Conservation (phyloP, 495 filamentous ascomycete genomes). For the Pyrenula aspistea region DNA sequence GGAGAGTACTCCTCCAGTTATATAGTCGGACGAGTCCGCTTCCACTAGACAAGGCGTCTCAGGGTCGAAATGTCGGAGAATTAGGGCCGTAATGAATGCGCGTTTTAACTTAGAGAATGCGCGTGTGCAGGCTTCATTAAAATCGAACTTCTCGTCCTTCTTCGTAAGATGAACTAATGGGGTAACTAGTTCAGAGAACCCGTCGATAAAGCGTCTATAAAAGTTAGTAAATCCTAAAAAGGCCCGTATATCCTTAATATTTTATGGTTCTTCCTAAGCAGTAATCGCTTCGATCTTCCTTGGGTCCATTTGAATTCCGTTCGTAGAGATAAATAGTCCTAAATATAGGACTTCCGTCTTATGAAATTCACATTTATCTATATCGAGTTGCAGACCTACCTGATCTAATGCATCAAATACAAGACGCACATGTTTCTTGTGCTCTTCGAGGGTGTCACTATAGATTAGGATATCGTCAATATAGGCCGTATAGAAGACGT, state of each 20-base stretch:
- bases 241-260: constrained; percentile 10
- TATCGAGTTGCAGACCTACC: constrained; percentile 3
- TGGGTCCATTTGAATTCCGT: constrained; percentile 6
- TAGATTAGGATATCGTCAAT: constrained; percentile 11
- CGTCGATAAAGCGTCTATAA: constrained; percentile 18
- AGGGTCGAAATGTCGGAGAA: constrained; percentile 5
- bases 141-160: constrained; percentile 1
- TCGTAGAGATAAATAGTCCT: constrained; percentile 1
- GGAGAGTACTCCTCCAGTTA: constrained; percentile 3
- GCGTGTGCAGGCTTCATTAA: no score
- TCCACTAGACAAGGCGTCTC: constrained; percentile 3
- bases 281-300: constrained; percentile 10
- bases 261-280: constrained; percentile 10
- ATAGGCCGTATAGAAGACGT: constrained; percentile 8
- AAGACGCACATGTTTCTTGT: constrained; percentile 7
- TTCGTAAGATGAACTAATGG: constrained; percentile 3
- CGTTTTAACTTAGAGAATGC: constrained; percentile 3
- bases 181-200: constrained; percentile 9
- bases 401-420: constrained; percentile 2
- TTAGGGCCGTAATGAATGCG: constrained; percentile 1
- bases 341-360: constrained; percentile 5
- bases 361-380: constrained; percentile 8
- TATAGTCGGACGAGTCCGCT: constrained; percentile 6
- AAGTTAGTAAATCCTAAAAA: constrained; percentile 26
- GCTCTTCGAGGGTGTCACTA: constrained; percentile 5